Conservation (phyloP, 192 early-diverging fungal species). For the Podila clonocystis region DNA sequence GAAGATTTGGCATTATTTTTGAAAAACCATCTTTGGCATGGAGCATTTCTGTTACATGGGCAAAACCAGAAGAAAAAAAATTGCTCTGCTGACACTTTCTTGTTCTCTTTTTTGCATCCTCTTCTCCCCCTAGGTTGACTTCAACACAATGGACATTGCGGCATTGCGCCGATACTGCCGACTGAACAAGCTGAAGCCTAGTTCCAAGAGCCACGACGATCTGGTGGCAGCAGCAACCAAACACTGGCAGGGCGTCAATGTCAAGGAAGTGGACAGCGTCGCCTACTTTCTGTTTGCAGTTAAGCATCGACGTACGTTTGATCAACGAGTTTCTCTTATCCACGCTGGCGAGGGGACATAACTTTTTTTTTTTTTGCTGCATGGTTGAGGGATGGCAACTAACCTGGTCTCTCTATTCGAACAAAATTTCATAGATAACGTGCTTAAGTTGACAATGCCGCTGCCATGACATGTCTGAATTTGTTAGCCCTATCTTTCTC, state of each 20-base stretch:
- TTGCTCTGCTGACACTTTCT: background rate
- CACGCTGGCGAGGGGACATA: background rate
- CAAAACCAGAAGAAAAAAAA: too few relatives aligned
- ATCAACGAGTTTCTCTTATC: background rate
- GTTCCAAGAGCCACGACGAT: slow-evolving; percentile 33
- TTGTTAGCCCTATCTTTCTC: background rate
- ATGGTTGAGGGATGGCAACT: background rate
- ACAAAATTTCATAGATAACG: slow-evolving; percentile 24
- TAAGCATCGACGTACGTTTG: slow-evolving; percentile 44
- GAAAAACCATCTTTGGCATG: too few relatives aligned
- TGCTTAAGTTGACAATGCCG: slow-evolving; percentile 48
- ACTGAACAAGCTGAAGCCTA: slow-evolving; percentile 46
- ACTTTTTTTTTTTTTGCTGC: background rate
- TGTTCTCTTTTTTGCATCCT: background rate
- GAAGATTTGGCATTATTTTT: too few relatives aligned
- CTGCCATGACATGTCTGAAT: slow-evolving; percentile 15
- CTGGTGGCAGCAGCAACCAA: slow-evolving; percentile 24
- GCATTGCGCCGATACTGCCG: slow-evolving; percentile 46
- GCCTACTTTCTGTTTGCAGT: slow-evolving; percentile 52
- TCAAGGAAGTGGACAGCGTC: slow-evolving; percentile 42
- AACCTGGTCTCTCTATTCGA: background rate
- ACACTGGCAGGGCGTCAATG: slow-evolving; percentile 27
- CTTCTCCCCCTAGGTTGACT: slow-evolving; percentile 14
- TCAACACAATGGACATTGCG: slow-evolving; percentile 19
- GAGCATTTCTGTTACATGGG: too few relatives aligned